A percentile compares a stretch with the other conserved stretches of the same genome.
phyloP scores from a whole-genome alignment of 352 stramenopile species.

The Thalassiosira hispida region DNA sequence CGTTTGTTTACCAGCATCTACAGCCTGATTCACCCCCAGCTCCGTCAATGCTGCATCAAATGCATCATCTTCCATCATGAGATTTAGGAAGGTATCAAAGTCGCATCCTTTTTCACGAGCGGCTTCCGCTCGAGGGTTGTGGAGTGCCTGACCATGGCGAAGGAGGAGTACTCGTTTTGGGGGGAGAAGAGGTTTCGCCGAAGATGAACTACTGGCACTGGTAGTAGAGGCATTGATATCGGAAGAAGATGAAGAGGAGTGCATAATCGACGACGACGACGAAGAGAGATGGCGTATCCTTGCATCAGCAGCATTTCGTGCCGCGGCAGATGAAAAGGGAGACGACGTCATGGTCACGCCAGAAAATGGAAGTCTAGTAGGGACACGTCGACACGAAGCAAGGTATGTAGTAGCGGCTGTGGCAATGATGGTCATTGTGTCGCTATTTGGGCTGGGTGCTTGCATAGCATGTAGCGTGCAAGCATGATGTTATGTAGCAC shows the following conservation, averaged over 20 bases:
- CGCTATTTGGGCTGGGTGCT: too few relatives aligned
- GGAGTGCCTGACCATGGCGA: slow-evolving; percentile 75
- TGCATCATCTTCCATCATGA: slow-evolving; percentile 79
- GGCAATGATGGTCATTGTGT: not conserved
- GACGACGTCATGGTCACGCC: not conserved
- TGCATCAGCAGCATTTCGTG: too few relatives aligned
- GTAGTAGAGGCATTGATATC: not conserved
- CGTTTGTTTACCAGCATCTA: slow-evolving; percentile 6
- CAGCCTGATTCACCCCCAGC: slow-evolving; percentile 65
- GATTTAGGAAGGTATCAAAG: slow-evolving; percentile 74
- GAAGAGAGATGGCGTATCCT: not conserved
- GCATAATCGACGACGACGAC: not conserved
- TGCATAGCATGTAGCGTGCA: too few relatives aligned
- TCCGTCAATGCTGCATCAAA: slow-evolving; percentile 70
- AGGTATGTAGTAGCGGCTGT: not conserved
- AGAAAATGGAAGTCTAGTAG: not conserved
- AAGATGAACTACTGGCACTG: not conserved
- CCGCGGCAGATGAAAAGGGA: too few relatives aligned
- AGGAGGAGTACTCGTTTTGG: slow-evolving; percentile 64
- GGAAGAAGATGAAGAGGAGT: slow-evolving; percentile 1
- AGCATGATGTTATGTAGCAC: too few relatives aligned
- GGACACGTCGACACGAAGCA: not conserved
- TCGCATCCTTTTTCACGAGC: slow-evolving; percentile 66
- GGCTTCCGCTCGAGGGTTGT: slow-evolving; percentile 79
- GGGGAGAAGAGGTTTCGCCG: slow-evolving; percentile 18